These are phyloP conservation scores for Aspergillus brasiliensis DNA, from an alignment of 2,329 filamentous ascomycete species.

Conservation along the genomic window DNA sequence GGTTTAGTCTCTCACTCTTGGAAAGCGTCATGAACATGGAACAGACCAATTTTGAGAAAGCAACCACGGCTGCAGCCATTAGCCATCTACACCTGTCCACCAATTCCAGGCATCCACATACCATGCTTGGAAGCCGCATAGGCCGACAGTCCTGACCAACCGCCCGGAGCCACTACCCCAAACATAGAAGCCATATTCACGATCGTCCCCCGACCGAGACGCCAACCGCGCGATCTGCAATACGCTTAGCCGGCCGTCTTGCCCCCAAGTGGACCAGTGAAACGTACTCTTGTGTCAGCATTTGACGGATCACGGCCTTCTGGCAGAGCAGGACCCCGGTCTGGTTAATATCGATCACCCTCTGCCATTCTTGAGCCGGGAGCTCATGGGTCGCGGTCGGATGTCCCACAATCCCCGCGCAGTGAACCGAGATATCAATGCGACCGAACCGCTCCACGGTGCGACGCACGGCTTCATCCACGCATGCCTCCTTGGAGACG, in stretches of 20 bases:
- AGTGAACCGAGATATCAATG: slow-evolving; percentile 59
- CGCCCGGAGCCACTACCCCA: slow-evolving; percentile 21
- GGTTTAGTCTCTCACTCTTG: slow-evolving; percentile 6
- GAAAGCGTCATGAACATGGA: not conserved
- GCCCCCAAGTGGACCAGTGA: not conserved
- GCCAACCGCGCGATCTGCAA: not conserved
- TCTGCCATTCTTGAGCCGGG: slow-evolving; percentile 52
- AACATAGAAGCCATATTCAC: slow-evolving; percentile 30
- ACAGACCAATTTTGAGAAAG: slow-evolving; percentile 26
- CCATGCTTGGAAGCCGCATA: slow-evolving; percentile 31
- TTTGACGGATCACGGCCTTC: not conserved
- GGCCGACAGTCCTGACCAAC: slow-evolving; percentile 16
- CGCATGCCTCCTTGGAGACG: slow-evolving; percentile 47
- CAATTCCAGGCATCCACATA: slow-evolving; percentile 1
- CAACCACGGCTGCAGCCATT: slow-evolving; percentile 24
- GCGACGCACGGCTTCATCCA: slow-evolving; percentile 48
- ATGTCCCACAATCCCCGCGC: slow-evolving; percentile 54
- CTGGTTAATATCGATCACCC: slow-evolving; percentile 56
- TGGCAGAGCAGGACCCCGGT: slow-evolving; percentile 59
- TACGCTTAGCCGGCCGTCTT: slow-evolving; percentile 3
- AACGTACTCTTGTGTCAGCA: slow-evolving; percentile 31
- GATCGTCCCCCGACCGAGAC: slow-evolving; percentile 25
- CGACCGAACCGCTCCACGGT: slow-evolving; percentile 53
- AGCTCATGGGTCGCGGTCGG: slow-evolving; percentile 50
- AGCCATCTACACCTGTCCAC: not conserved